These are phyloP conservation scores for Aspergillus tamarii DNA, from an alignment of 2,329 filamentous ascomycete species.

Conservation along the genomic window DNA sequence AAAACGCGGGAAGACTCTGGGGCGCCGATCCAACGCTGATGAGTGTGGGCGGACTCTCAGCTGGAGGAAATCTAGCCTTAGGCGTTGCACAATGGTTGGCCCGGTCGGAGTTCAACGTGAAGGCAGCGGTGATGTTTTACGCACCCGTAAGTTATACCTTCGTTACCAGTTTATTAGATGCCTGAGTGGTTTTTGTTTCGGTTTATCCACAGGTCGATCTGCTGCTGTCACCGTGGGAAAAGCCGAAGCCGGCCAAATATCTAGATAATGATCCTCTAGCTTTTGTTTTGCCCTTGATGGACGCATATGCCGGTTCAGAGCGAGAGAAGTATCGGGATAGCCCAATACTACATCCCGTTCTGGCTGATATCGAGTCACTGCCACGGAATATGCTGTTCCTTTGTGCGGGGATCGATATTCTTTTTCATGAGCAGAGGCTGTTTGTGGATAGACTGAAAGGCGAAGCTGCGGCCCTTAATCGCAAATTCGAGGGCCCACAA, in stretches of 20 bases:
- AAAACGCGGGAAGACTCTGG: slow-evolving; percentile 41
- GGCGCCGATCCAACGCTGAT: slow-evolving; percentile 34
- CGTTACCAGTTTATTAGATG: not conserved
- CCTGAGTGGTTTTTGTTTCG: not conserved
- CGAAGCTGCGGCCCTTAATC: slow-evolving; percentile 10
- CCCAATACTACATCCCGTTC: slow-evolving; percentile 12
- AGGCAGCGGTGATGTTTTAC: slow-evolving; percentile 48
- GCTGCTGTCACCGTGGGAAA: slow-evolving; percentile 44
- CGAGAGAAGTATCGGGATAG: slow-evolving; percentile 8
- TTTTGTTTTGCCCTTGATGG: slow-evolving; percentile 47
- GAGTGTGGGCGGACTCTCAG: slow-evolving; percentile 50
- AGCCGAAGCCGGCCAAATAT: slow-evolving; percentile 39
- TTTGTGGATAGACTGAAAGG: slow-evolving; percentile 12
- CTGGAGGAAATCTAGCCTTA: slow-evolving; percentile 51
- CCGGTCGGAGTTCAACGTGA: slow-evolving; percentile 29
- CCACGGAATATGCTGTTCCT: slow-evolving; percentile 18
- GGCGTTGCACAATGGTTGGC: slow-evolving; percentile 31
- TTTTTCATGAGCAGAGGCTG: slow-evolving; percentile 11
- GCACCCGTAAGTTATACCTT: slow-evolving; percentile 26
- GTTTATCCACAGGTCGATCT: slow-evolving; percentile 38
- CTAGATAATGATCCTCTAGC: slow-evolving; percentile 44
- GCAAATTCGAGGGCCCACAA: not conserved
- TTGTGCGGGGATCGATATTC: slow-evolving; percentile 10
- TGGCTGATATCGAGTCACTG: slow-evolving; percentile 11
- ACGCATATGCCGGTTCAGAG: slow-evolving; percentile 45